Evolutionary conservation across 352 stramenopile species (phyloP).

Genomic region (Phytophthora parvispora): DNA sequence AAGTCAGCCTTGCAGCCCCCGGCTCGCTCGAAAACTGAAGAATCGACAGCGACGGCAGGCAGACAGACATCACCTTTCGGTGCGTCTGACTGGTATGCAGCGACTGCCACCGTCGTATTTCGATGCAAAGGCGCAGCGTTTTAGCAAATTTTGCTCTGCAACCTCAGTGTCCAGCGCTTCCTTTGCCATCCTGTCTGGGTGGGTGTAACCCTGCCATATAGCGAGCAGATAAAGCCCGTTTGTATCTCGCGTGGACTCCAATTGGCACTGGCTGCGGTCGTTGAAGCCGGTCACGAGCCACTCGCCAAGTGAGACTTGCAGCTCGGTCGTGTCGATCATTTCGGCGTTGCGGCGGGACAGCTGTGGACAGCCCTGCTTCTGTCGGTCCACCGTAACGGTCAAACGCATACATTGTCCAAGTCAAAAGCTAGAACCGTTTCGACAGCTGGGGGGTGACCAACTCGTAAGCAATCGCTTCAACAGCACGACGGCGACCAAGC

Average conservation of each 20-base stretch:
- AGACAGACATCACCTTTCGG: too few relatives aligned
- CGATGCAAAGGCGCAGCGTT: constrained; percentile 10
- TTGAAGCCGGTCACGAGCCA: not conserved
- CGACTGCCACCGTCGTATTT: not conserved
- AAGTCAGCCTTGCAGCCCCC: not conserved
- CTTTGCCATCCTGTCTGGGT: not conserved
- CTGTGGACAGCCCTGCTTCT: constrained; percentile 15
- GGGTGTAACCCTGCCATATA: not conserved
- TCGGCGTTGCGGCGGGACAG: constrained; percentile 9
- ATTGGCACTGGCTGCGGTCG: not conserved
- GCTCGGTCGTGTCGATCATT: constrained; percentile 4
- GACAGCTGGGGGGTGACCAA: not conserved
- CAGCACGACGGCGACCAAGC: constrained; percentile 2
- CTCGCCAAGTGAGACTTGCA: constrained; percentile 12
- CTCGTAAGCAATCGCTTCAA: not conserved
- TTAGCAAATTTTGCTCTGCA: not conserved
- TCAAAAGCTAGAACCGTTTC: too few relatives aligned
- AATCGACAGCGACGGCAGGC: too few relatives aligned
- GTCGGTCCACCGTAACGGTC: not conserved
- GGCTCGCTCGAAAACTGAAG: not conserved
- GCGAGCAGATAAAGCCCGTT: not conserved
- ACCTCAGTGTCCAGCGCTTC: not conserved
- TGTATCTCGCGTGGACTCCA: not conserved
- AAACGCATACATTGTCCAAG: constrained; percentile 19
- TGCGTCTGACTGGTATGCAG: not conserved